Conservation (phyloP, 2,329 filamentous ascomycete genomes). For the Calonectria multiphialidica region DNA sequence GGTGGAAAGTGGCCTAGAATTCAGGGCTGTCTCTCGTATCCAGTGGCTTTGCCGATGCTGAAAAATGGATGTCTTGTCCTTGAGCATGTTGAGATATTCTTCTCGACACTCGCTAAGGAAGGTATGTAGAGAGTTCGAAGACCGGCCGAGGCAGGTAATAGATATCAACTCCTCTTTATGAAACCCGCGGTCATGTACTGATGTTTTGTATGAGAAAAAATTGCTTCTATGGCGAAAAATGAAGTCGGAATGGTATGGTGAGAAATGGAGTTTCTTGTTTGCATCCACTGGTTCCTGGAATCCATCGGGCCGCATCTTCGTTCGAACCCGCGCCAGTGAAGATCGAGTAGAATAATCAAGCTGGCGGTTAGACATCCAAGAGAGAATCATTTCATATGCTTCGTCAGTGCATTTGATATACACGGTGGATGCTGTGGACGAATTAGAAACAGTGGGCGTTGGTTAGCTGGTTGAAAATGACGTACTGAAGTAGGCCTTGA, state of each 20-base stretch:
- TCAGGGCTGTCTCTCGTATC: background rate
- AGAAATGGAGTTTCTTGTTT: constrained; percentile 25
- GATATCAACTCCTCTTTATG: constrained; percentile 39
- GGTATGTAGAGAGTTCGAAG: background rate
- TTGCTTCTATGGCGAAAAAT: constrained; percentile 28
- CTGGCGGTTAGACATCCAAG: background rate
- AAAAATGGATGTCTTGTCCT: constrained; percentile 9
- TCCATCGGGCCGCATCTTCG: background rate
- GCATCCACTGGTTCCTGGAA: background rate
- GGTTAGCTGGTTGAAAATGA: background rate
- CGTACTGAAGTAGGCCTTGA: background rate
- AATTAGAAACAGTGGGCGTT: background rate
- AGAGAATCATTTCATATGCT: constrained; percentile 2
- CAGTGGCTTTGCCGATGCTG: background rate
- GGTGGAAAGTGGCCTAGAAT: constrained; percentile 14
- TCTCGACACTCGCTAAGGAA: constrained; percentile 4
- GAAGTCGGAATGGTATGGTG: constrained; percentile 11
- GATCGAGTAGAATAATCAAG: constrained; percentile 4
- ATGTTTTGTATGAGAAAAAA: constrained; percentile 26
- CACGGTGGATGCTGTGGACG: constrained; percentile 20
- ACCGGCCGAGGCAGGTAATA: constrained; percentile 30
- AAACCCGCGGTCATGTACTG: constrained; percentile 14
- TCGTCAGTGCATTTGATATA: constrained; percentile 2
- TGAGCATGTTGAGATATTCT: constrained; percentile 1
- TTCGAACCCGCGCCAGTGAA: background rate